phyloP scores from a whole-genome alignment of 2,329 filamentous ascomycete genomes.

The Spiromastix sp. region DNA sequence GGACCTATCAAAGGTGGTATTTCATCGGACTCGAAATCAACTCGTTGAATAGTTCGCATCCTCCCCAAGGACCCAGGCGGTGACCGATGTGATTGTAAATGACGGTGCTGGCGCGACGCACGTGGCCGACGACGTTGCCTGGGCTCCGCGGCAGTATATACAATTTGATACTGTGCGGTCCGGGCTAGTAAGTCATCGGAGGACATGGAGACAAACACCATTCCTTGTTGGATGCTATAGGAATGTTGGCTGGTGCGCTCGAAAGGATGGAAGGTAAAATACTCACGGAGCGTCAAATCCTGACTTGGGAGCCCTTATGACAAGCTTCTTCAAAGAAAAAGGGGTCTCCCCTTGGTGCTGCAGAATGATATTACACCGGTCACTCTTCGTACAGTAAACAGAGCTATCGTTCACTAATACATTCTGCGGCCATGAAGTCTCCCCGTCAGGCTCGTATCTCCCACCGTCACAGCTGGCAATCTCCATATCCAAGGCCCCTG shows the following conservation, averaged over 20 bases:
- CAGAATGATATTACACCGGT: constrained; percentile 76
- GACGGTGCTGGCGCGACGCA: constrained; percentile 17
- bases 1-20: too few species aligned
- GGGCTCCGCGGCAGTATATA: constrained; percentile 40
- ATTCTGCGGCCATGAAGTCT: constrained; percentile 61
- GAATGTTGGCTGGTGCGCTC: too few species aligned
- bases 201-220: constrained; percentile 85
- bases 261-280: constrained; percentile 22
- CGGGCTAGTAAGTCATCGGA: constrained; percentile 63
- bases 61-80: constrained; percentile 25
- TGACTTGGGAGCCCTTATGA: constrained; percentile 67
- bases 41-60: too few species aligned
- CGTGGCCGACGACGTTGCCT: constrained; percentile 19
- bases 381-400: constrained; percentile 85
- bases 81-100: constrained; percentile 24
- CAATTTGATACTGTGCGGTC: constrained; percentile 66
- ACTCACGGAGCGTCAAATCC: constrained; percentile 82
- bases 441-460: constrained; percentile 43
- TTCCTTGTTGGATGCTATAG: constrained; percentile 70
- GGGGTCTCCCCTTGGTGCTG: constrained; percentile 69
- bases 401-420: constrained; percentile 71
- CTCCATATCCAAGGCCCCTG: constrained; percentile 74
- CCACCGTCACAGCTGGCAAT: constrained; percentile 85
- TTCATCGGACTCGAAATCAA: too few species aligned
- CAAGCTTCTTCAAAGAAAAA: constrained; percentile 73